Evolutionary conservation across 805 yeast species (phyloP).

Genomic region (Candida vaughaniae): DNA sequence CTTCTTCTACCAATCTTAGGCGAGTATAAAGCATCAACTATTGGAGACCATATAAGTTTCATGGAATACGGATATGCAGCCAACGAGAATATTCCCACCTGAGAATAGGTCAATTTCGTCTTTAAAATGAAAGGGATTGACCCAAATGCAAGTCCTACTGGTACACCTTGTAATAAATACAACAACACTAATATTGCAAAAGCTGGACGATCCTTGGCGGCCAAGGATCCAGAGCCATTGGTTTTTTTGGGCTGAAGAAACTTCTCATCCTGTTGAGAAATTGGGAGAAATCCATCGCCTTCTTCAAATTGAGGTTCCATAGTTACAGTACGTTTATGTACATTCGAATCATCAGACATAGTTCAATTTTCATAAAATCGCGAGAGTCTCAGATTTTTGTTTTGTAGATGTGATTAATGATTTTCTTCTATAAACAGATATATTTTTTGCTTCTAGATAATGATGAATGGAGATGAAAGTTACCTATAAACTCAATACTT

Average conservation of each 20-base stretch:
- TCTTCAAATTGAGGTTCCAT: conserved; percentile 19
- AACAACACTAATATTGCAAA: conserved; percentile 70
- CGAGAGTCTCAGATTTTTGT: neutral
- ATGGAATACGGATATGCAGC: conserved; percentile 95
- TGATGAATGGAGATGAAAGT: too few species aligned
- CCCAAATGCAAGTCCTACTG: conserved; percentile 94
- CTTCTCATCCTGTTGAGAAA: conserved; percentile 10
- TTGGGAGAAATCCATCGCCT: conserved; percentile 37
- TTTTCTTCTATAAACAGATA: neutral
- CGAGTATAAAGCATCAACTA: conserved; percentile 84
- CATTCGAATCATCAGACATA: conserved; percentile 10
- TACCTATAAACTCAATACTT: conserved; percentile 64
- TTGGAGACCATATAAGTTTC: conserved; percentile 92
- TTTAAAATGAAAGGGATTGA: conserved; percentile 88
- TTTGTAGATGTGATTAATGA: neutral
- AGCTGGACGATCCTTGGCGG: conserved; percentile 60
- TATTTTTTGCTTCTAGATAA: neutral
- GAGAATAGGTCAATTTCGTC: conserved; percentile 77
- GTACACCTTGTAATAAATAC: conserved; percentile 91
- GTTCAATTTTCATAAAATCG: neutral
- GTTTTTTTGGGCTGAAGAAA: conserved; percentile 10
- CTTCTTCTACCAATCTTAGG: conserved; percentile 74
- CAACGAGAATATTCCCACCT: conserved; percentile 84
- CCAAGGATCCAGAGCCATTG: conserved; percentile 3
- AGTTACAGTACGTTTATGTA: conserved; percentile 24